phyloP scores from a whole-genome alignment of 2,329 filamentous ascomycete species.

The Cytospora schulzeri region DNA sequence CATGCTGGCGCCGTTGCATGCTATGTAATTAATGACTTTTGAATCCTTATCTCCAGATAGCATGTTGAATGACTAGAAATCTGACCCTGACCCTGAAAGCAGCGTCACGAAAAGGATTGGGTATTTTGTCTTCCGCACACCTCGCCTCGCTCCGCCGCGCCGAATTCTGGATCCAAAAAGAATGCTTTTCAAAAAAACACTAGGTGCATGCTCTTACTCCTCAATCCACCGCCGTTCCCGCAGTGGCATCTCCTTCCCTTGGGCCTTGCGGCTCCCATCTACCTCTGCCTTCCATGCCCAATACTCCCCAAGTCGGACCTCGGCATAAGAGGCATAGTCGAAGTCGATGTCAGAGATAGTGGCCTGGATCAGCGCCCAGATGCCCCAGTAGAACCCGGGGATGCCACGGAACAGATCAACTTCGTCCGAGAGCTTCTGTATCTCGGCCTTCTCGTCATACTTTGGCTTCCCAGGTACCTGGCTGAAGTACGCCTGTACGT shows the following conservation, averaged over 20 bases:
- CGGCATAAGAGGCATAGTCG: constrained; percentile 91
- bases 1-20: not conserved
- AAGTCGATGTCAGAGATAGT: constrained; percentile 95
- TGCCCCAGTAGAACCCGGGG: constrained; percentile 88
- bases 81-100: not conserved
- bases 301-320: constrained; percentile 84
- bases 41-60: not conserved
- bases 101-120: constrained; percentile 2
- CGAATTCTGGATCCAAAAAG: not conserved
- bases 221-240: constrained; percentile 81
- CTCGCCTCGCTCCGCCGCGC: not conserved
- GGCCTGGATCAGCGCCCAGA: constrained; percentile 94
- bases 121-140: constrained; percentile 11
- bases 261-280: constrained; percentile 59
- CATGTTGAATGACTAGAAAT: constrained; percentile 25
- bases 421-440: constrained; percentile 71
- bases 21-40: constrained; percentile 10
- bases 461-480: constrained; percentile 47
- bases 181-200: not conserved
- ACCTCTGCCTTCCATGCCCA: constrained; percentile 84
- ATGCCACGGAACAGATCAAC: constrained; percentile 87
- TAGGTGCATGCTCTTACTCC: constrained; percentile 35
- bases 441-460: constrained; percentile 60
- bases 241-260: constrained; percentile 65
- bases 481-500: constrained; percentile 73